Percentiles rank a stretch among this genome's conserved stretches.
These are phyloP conservation scores for Taxillus chinensis DNA, from an alignment of 164 flowering plant genomes.

Conservation along the genomic window DNA sequence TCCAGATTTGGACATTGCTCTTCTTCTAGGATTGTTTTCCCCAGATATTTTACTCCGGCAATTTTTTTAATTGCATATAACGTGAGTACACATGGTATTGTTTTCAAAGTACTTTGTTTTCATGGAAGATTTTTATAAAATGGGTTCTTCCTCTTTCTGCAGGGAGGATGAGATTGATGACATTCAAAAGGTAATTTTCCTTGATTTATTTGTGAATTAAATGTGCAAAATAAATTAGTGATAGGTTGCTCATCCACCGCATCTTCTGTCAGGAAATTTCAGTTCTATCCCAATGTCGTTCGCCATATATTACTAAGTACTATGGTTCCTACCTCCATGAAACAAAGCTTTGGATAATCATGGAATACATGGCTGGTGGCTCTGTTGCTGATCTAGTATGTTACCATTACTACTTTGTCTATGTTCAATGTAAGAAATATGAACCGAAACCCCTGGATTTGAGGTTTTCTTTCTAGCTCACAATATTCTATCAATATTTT, in stretches of 20 bases:
- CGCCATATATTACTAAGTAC: slow-evolving; percentile 86
- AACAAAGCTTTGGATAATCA: slow-evolving; percentile 93
- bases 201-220: background rate
- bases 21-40: background rate
- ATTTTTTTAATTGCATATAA: background rate
- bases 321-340: slow-evolving; percentile 90
- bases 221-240: background rate
- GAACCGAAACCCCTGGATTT: background rate
- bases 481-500: no score
- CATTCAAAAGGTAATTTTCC: slow-evolving; percentile 74
- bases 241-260: slow-evolving; percentile 13
- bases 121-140: background rate
- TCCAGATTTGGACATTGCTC: no score
- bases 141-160: slow-evolving; percentile 14
- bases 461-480: no score
- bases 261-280: slow-evolving; percentile 78
- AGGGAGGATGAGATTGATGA: slow-evolving; percentile 99
- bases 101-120: background rate
- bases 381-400: slow-evolving; percentile 97
- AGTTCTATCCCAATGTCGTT: slow-evolving; percentile 87
- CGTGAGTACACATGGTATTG: background rate
- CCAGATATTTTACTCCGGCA: background rate
- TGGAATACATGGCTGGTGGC: slow-evolving; percentile 99
- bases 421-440: background rate
- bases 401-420: slow-evolving; percentile 17